These are phyloP conservation scores for Penicillium desertorum DNA, from an alignment of 495 filamentous ascomycete genomes.

Conservation along the genomic window DNA sequence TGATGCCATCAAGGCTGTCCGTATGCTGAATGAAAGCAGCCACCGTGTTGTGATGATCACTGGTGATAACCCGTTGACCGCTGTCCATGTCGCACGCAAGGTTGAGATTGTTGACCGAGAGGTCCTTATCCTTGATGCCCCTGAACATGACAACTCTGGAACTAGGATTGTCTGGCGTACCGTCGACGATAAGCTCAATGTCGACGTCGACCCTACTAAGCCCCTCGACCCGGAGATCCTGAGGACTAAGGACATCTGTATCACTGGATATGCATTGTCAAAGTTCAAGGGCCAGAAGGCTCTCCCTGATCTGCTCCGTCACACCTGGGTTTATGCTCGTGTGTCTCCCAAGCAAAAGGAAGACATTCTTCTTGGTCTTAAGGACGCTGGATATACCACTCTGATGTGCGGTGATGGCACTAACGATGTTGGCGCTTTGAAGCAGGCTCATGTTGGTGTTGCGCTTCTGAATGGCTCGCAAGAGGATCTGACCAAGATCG, in stretches of 20 bases:
- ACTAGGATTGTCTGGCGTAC: conserved; percentile 89
- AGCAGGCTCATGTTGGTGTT: conserved; percentile 97
- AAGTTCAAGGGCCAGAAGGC: conserved; percentile 81
- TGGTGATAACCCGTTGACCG: conserved; percentile 95
- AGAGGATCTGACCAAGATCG: conserved; percentile 85
- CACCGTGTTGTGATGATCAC: conserved; percentile 99
- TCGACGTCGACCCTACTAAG: conserved; percentile 82
- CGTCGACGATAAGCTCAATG: conserved; percentile 83
- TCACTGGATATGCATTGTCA: conserved; percentile 89
- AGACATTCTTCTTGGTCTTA: conserved; percentile 92
- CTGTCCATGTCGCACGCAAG: conserved; percentile 90
- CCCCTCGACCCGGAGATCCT: conserved; percentile 81
- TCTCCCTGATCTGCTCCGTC: conserved; percentile 70
- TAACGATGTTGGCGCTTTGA: conserved; percentile 96
- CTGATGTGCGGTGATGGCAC: conserved; percentile 99
- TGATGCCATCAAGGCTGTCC: conserved; percentile 87
- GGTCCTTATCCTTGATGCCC: conserved; percentile 89
- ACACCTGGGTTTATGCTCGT: conserved; percentile 97
- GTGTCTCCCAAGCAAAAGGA: conserved; percentile 99
- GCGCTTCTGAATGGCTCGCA: conserved; percentile 93
- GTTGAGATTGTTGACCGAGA: conserved; percentile 98
- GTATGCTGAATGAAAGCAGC: conserved; percentile 98
- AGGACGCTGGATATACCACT: conserved; percentile 95
- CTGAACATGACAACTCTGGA: conserved; percentile 83
- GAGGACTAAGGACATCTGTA: conserved; percentile 85